Conservation (phyloP, 352 stramenopile genomes). For the Thraustotheca clavata region DNA sequence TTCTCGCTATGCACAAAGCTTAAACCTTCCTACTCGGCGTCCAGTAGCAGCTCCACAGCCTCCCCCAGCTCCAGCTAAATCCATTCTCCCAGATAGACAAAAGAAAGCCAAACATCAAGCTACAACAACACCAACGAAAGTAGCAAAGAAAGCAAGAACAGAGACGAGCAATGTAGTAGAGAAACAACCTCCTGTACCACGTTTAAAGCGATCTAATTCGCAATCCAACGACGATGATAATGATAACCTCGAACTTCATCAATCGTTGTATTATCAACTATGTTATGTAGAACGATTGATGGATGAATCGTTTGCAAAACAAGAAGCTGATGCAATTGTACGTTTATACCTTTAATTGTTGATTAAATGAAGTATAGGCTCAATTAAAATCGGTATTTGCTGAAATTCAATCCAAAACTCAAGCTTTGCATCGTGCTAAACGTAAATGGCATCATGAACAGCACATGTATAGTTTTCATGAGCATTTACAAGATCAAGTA, state of each 20-base stretch:
- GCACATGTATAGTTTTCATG: neutral
- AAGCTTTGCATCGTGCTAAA: neutral
- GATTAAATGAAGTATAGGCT: neutral
- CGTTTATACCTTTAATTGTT: neutral
- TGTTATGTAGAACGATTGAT: neutral
- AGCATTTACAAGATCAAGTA: neutral
- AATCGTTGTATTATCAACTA: slow-evolving; percentile 1
- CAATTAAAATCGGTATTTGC: neutral
- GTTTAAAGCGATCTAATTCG: too few relatives aligned
- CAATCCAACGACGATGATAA: neutral
- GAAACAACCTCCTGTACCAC: neutral
- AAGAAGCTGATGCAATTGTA: slow-evolving; percentile 1
- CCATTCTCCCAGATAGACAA: neutral
- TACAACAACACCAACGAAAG: neutral
- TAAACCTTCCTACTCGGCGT: neutral
- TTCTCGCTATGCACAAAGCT: neutral
- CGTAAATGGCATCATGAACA: neutral
- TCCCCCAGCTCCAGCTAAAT: neutral
- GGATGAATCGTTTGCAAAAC: neutral
- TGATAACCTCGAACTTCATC: neutral
- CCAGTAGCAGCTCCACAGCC: neutral
- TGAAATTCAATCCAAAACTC: neutral
- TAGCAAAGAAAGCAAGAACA: neutral
- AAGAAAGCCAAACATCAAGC: neutral
- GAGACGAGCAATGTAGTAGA: neutral